These are phyloP conservation scores for Yarrowia sp. DNA, from an alignment of 805 yeast genomes.

Conservation along the genomic window DNA sequence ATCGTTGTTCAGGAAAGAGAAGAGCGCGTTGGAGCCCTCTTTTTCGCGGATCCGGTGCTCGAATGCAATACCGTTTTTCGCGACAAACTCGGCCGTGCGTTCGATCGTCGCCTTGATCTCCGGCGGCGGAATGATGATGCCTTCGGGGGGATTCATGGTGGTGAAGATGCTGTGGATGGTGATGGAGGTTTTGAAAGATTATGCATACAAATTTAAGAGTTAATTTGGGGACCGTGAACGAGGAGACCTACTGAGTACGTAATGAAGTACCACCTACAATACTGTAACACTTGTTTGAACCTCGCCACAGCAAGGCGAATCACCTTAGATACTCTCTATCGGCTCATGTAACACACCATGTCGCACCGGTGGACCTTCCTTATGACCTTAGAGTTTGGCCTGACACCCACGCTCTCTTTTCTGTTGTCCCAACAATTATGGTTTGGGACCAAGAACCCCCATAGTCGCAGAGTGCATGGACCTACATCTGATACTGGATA, in stretches of 20 bases:
- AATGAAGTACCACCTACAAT: too few relatives aligned
- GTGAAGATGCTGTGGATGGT: not conserved
- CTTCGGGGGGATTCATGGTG: constrained; percentile 41
- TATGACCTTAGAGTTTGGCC: too few relatives aligned
- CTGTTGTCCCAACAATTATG: too few relatives aligned
- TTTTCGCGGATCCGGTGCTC: constrained; percentile 53
- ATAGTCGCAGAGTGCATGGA: constrained; percentile 10
- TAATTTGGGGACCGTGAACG: too few relatives aligned
- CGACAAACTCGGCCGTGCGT: constrained; percentile 70
- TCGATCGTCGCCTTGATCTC: constrained; percentile 52
- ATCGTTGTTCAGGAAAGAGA: constrained; percentile 57
- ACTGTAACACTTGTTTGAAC: too few relatives aligned
- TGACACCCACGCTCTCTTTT: too few relatives aligned
- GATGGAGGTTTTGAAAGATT: constrained; percentile 15
- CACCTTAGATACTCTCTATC: too few relatives aligned
- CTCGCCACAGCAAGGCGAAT: too few relatives aligned
- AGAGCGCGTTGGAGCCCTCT: constrained; percentile 51
- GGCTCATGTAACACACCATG: too few relatives aligned
- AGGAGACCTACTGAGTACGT: too few relatives aligned
- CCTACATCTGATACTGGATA: constrained; percentile 11
- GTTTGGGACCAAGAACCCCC: too few relatives aligned
- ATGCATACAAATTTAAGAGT: not conserved
- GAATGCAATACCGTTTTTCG: constrained; percentile 63
- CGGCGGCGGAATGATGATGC: constrained; percentile 54
- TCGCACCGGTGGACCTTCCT: too few relatives aligned